Evolutionary conservation across 2,329 filamentous ascomycete species (phyloP).

Genomic region (Fusarium duplospermum): DNA sequence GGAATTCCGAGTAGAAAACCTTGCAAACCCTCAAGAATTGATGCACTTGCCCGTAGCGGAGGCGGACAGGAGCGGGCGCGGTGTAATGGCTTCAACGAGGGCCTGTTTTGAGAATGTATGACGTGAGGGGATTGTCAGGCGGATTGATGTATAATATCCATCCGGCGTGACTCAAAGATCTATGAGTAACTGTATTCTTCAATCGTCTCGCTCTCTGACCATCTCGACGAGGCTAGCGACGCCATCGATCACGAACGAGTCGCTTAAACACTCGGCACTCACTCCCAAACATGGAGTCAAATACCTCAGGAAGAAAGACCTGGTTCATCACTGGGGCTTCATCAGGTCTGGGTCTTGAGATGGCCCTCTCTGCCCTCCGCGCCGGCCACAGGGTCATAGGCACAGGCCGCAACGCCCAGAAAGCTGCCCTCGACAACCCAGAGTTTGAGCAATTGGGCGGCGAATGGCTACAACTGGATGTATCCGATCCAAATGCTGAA

Average conservation of each 20-base stretch:
- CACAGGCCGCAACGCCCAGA: conserved; percentile 2
- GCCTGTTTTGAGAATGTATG: too few species aligned
- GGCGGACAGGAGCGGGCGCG: background rate
- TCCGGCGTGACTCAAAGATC: background rate
- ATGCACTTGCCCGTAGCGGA: background rate
- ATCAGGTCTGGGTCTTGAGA: conserved; percentile 9
- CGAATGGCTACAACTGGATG: conserved; percentile 1
- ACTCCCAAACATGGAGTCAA: background rate
- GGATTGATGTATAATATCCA: too few species aligned
- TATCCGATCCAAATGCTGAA: background rate
- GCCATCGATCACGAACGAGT: background rate
- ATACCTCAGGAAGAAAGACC: background rate
- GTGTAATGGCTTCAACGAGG: background rate
- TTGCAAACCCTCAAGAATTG: background rate
- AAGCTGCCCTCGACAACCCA: background rate
- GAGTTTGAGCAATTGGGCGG: background rate
- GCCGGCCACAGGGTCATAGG: conserved; percentile 13
- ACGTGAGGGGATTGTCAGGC: too few species aligned
- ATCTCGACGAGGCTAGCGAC: too few species aligned
- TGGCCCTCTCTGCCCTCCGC: conserved; percentile 15
- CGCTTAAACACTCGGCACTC: background rate
- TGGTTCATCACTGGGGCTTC: conserved; percentile 18
- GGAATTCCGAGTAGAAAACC: background rate
- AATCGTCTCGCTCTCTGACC: too few species aligned
- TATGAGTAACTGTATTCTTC: background rate